Base-by-base conservation (phyloP, 345 rosid species). In the Adansonia digitata region DNA sequence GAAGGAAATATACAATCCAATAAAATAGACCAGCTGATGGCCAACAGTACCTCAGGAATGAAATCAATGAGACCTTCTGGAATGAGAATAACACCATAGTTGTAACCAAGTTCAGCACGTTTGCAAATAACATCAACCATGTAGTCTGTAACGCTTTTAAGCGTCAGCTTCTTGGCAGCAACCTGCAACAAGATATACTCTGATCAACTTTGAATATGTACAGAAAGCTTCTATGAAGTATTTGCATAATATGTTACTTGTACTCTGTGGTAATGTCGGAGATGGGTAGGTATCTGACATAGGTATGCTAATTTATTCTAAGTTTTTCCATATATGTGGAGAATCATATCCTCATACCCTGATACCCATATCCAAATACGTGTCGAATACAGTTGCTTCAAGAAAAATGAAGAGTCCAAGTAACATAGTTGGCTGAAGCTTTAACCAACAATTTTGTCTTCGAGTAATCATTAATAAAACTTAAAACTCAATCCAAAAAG, bases 11-110 rank as follows among this genome's bases (percentile, higher is more conserved):
- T 43, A 40, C 7, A 51, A 60, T 70, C 45, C 6, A 18, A 55
- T n/a, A 22, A 40, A n/a, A 13, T 2, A 40, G 6, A 35, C 22
- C n/a, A n/a, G 57, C 65, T 7, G 40, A 75, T 49, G 52, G 17
- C 18, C 29, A 77, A 69, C 46, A 69, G 13, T 83, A 91, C 98
- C 99, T 95, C 97, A n/a, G 99, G 99, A 80, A 95, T 93, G 85
- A 95, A 95, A 79, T 95, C 99, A 78, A 95, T 95, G 49, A 95
- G 87, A 81, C 99, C 99, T 90, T 95, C 99, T 18, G 98, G 99
- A 81, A 95, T 83, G 74, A 95, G 98, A 68, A 93, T 80, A 76
- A 93, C 99, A 70, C 99, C 99, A 24, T 95, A 93, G 78, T 95
- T 93, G 79, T 89, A 93, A 63, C 93, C 94, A 75, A 81, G 82